Evolutionary conservation across 2,329 filamentous ascomycete species (phyloP).

Genomic region (Geoglossum cookeanum): DNA sequence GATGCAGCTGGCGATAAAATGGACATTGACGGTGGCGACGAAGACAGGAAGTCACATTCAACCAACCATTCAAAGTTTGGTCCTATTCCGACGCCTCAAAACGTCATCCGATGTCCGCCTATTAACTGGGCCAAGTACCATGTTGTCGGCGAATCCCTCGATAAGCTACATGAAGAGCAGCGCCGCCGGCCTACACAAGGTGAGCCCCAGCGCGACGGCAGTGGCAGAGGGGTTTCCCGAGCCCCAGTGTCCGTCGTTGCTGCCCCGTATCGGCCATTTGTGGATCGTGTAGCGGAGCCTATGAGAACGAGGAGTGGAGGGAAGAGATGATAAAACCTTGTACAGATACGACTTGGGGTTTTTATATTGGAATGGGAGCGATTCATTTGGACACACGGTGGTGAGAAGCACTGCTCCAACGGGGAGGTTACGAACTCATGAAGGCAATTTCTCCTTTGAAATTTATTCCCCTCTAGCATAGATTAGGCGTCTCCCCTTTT

Average conservation of each 20-base stretch:
- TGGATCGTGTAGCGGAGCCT: slow-evolving; percentile 27
- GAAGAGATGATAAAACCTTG: not conserved
- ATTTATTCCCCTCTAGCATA: not conserved
- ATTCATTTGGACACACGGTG: not conserved
- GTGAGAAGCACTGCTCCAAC: not conserved
- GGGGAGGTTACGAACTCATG: not conserved
- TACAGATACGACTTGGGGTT: not conserved
- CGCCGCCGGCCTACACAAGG: slow-evolving; percentile 35
- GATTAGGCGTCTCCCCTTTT: not conserved
- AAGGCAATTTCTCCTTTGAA: not conserved
- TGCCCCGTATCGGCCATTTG: slow-evolving; percentile 39
- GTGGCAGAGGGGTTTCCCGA: slow-evolving; percentile 11
- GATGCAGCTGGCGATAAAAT: slow-evolving; percentile 16
- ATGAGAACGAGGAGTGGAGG: slow-evolving; percentile 13
- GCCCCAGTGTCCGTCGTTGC: slow-evolving; percentile 33
- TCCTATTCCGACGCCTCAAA: slow-evolving; percentile 56
- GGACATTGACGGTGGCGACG: slow-evolving; percentile 10
- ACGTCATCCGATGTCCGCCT: slow-evolving; percentile 66
- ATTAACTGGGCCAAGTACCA: slow-evolving; percentile 94
- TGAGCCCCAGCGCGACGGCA: slow-evolving; percentile 21
- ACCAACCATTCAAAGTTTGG: slow-evolving; percentile 29
- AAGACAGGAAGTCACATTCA: slow-evolving; percentile 12
- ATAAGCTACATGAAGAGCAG: slow-evolving; percentile 72
- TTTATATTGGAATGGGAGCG: not conserved
- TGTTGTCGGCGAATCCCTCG: slow-evolving; percentile 66